Evolutionary conservation across 208 protist genomes (phyloP).

Genomic region (Acanthamoeba castellanii): DNA sequence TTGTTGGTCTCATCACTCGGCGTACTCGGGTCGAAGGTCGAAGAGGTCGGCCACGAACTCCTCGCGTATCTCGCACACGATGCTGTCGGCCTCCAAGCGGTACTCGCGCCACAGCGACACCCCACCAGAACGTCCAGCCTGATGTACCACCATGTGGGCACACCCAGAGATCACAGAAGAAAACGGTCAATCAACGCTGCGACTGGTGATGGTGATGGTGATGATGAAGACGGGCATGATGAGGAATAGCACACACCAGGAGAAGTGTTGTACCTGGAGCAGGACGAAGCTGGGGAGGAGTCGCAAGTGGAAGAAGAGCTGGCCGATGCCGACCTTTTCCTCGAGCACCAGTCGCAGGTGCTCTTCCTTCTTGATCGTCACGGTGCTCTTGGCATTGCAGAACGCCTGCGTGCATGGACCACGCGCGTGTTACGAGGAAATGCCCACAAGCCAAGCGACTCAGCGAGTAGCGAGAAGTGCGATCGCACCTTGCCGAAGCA

Average conservation of each 20-base stretch:
- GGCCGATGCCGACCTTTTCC: constrained; percentile 8
- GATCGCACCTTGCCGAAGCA: not conserved
- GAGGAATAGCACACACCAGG: too few species aligned
- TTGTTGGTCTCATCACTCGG: not conserved
- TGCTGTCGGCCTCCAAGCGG: not conserved
- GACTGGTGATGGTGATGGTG: too few species aligned
- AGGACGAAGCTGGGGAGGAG: constrained; percentile 18
- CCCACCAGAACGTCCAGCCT: not conserved
- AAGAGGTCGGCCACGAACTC: constrained; percentile 26
- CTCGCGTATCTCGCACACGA: constrained; percentile 39
- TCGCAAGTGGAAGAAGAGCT: constrained; percentile 51
- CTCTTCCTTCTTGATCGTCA: constrained; percentile 40
- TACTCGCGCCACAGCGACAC: constrained; percentile 2
- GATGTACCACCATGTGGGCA: not conserved
- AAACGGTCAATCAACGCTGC: not conserved
- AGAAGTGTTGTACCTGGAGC: not conserved
- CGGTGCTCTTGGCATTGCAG: constrained; percentile 38
- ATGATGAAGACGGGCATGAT: too few species aligned
- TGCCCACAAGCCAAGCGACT: too few species aligned
- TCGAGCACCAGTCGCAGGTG: not conserved
- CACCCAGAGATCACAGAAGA: too few species aligned
- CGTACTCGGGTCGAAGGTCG: not conserved
- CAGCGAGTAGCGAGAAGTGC: not conserved
- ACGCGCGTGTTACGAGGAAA: too few species aligned
- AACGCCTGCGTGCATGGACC: not conserved